These are phyloP conservation scores for Candida mesenterica DNA, from an alignment of 1,139 yeast species.

Conservation along the genomic window DNA sequence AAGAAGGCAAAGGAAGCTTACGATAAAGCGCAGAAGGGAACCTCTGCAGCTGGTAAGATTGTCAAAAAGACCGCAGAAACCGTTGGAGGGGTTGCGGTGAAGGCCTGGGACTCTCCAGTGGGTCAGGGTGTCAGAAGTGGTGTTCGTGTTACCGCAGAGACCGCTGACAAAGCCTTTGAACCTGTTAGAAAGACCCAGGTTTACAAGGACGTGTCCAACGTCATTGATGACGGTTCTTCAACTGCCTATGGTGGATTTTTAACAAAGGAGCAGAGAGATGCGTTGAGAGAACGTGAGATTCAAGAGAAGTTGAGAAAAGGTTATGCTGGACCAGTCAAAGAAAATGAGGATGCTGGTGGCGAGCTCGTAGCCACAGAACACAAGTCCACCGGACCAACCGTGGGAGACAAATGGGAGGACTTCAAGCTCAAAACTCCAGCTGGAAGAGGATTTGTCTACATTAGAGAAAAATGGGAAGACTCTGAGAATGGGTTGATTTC, in stretches of 20 bases:
- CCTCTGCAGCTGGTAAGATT: constrained; percentile 81
- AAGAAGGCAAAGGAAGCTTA: constrained; percentile 92
- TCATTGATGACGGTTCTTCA: constrained; percentile 87
- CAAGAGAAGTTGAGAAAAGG: constrained; percentile 34
- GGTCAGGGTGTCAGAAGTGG: constrained; percentile 85
- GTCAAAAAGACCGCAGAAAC: constrained; percentile 90
- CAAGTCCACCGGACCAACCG: constrained; percentile 68
- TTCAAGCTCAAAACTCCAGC: constrained; percentile 67
- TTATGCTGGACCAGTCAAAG: constrained; percentile 63
- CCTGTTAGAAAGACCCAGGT: constrained; percentile 91
- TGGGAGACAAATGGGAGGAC: constrained; percentile 65
- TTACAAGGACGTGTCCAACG: constrained; percentile 85
- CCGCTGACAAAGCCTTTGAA: constrained; percentile 82
- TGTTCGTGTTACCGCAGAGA: constrained; percentile 77
- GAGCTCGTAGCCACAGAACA: constrained; percentile 80
- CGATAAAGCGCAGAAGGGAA: constrained; percentile 76
- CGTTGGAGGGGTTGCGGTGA: constrained; percentile 83
- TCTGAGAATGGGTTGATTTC: constrained; percentile 91
- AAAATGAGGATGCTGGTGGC: constrained; percentile 84
- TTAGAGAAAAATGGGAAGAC: constrained; percentile 85
- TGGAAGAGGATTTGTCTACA: constrained; percentile 61
- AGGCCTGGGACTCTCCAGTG: constrained; percentile 96
- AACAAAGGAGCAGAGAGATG: constrained; percentile 76
- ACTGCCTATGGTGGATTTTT: constrained; percentile 93
- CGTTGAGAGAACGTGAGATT: constrained; percentile 69